phyloP scores from a whole-genome alignment of 768 basidiomycete species.

The Serendipita sp. region DNA sequence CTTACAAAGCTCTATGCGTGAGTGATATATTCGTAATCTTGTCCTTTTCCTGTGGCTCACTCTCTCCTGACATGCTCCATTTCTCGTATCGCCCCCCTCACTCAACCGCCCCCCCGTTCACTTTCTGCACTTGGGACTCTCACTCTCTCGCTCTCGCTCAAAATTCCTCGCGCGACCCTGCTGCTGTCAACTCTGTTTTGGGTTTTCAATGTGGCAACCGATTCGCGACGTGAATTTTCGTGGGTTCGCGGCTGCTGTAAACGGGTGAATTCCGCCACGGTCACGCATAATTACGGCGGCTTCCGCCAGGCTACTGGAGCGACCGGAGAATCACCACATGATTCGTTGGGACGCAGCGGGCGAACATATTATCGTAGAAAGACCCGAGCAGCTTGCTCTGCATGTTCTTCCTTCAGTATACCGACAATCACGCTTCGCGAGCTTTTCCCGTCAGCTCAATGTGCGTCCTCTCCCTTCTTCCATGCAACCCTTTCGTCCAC shows the following conservation, averaged over 20 bases:
- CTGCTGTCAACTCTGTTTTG: slow-evolving; percentile 4
- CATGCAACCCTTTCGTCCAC: not conserved
- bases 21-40: slow-evolving; percentile 19
- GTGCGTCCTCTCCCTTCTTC: slow-evolving; percentile 32
- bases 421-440: slow-evolving; percentile 90
- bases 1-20: slow-evolving; percentile 93
- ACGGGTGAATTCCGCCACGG: slow-evolving; percentile 7
- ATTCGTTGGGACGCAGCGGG: slow-evolving; percentile 91
- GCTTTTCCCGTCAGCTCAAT: slow-evolving; percentile 95
- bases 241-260: not conserved
- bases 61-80: not conserved
- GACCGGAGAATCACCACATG: slow-evolving; percentile 89
- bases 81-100: slow-evolving; percentile 6
- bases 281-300: slow-evolving; percentile 6
- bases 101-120: slow-evolving; percentile 14
- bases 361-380: slow-evolving; percentile 88
- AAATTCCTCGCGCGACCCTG: not conserved
- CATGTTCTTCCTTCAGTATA: slow-evolving; percentile 90
- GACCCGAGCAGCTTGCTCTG: slow-evolving; percentile 82
- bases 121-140: not conserved
- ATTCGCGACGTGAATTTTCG: too few species aligned
- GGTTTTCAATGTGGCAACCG: not conserved
- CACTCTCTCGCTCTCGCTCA: not conserved
- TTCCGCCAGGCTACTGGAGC: slow-evolving; percentile 58
- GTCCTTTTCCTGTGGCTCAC: not conserved